Evolutionary conservation across 306 rosid genomes (phyloP), one percentile per base, ranked within the genome.

Genomic region (Sicyos edulis): DNA sequence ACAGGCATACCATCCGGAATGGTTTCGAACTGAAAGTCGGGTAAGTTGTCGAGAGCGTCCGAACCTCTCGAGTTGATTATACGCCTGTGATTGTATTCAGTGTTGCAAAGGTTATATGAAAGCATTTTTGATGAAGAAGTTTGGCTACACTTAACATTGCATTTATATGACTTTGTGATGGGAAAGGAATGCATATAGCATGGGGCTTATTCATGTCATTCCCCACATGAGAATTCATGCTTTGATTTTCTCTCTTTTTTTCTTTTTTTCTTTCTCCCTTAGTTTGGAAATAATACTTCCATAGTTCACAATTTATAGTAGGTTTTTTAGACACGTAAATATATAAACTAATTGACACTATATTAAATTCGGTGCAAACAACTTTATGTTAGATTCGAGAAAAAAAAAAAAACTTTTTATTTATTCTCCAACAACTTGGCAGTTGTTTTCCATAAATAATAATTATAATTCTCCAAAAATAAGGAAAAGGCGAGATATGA

Each of bases 1-100:
- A 0, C 19, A 0, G 95, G 88, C 3, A 84, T 85, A n/a, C 95
- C 85, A 0, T 88, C 89, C 0, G 90, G 53, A 37, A 64, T 42
- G 47, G 51, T 64, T 64, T 7, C 5, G 10, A 64, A 64, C 6
- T 11, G 26, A 64, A 64, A 64, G 24, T 11, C 70, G 1, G 0
- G 34, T 12, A 64, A 17, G n/a, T 52, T 29, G 6, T 64, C 32
- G 22, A 64, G 53, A 7, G 70, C 42, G n/a, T 64, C 2, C 2
- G 32, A 16, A 6, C 70, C 70, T 64, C 70, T 64, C 4, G 70
- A 40, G 0, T 42, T 64, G 32, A 64, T 19, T 26, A 26, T 26
- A 26, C 29, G 29, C 29, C 3, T 26, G 29, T 26, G 29, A 26
- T 26, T 26, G 29, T 0, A 64, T 5, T 32, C 37, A 0, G 37